Base-by-base conservation (phyloP, 306 rosid genomes). In the Cicer arietinum region DNA sequence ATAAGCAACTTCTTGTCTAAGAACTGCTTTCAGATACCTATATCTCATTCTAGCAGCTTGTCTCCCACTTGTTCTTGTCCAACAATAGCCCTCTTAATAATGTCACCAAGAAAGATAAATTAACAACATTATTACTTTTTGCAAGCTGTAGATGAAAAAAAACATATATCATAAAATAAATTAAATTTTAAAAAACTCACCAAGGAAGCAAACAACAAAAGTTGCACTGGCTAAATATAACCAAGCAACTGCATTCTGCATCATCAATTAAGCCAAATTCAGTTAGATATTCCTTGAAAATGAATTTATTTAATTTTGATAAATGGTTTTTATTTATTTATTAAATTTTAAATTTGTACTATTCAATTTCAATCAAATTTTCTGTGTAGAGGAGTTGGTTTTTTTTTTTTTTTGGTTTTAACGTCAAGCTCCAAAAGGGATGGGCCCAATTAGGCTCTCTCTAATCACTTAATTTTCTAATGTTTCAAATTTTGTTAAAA, bases 1-100 rank as follows among this genome's bases (percentile, higher is more conserved):
- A 85, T 94, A 94, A 6, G 94, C 97, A 3, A 94, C 98, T n/a
- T 94, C 98, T 84, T 94, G 98, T 46, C 98, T 82, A 0, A 94
- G 83, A 47, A 94, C 89, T 51, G 98, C 98, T 67, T 88, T 91
- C 65, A 94, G 76, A 35, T 90, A 94, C 52, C 85, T 0, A 78
- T 90, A 41, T 85, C 98, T 90, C 96, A 94, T 90, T 81, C 89
- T 88, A 13, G 98, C 80, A 2, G 97, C 91, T 83, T 94, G 98
- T 66, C 97, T 82, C 73, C 88, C 97, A 0, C 94, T 92, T 5
- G 98, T 94, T 85, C 98, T 88, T 46, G 98, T 91, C 98, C 98
- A 94, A 47, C 96, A 91, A 77, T 87, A 94, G 1, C 98, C 98
- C 90, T 91, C 97, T 94, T 39, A 42, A 41, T 20, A 20, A 56